Base-by-base conservation (phyloP, 371 early-diverging fungal species). In the Dentiscutata heterogama region DNA sequence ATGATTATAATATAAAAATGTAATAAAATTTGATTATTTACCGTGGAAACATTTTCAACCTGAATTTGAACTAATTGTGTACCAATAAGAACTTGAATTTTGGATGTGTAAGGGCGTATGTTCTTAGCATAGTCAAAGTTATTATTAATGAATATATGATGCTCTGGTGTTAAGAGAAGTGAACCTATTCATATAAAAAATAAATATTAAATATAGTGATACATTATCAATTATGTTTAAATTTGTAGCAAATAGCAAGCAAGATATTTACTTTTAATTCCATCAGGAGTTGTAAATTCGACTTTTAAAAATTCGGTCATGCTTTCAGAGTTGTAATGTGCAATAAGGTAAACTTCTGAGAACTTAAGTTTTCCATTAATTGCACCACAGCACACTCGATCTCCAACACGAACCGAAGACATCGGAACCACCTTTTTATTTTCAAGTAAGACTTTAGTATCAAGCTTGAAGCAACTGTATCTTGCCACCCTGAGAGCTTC, bases 261-360 rank as follows among this genome's bases (percentile, higher is more conserved):
- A 16, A 1, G 7, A 73, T 54, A 51, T 35, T 53, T 73, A 73
- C 76, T 60, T n/a, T 22, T 60, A 14, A 35, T 58, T 58, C n/a
- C 60, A 22, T 22, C 60, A 61, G 76, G 68, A 35, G 29, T 53
- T 7, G 16, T 74, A 39, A 35, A 78, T 20, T 50, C 51, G 20
- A 78, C 61, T 51, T 78, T 50, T 50, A 64, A 67, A 22, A 65
- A 78, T 78, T 78, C 79, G 20, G 79, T 64, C 20, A 16, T 14
- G 2, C 22, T n/a, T 35, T 65, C 27, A 65, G 2, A 65, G 29
- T 8, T 18, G 14, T 16, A 35, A 65, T 78, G 79, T 42, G 79
- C 65, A 2, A 65, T 16, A 18, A 65, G 16, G 29, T 29, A 65
- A 29, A 25, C 35, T 29, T 29, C 25, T 14, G 16, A 65, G 18